These are phyloP conservation scores for Elsinoe australis DNA, from an alignment of 2,329 filamentous ascomycete genomes.

Conservation along the genomic window DNA sequence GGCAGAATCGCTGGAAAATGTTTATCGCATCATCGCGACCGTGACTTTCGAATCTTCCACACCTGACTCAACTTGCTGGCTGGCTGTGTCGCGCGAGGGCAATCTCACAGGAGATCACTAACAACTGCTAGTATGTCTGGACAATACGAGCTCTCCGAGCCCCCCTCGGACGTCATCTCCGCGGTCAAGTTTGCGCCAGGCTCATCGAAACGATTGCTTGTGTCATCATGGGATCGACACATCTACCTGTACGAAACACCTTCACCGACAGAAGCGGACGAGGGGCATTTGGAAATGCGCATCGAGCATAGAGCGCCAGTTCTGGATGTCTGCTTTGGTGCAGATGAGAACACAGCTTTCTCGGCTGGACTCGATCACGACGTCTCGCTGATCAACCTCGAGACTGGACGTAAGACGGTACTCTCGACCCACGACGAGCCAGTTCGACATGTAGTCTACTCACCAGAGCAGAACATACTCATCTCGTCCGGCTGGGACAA, in stretches of 20 bases:
- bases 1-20: neutral
- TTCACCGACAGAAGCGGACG: conserved; percentile 34
- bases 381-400: conserved; percentile 66
- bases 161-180: conserved; percentile 81
- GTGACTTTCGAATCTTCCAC: neutral
- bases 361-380: conserved; percentile 80
- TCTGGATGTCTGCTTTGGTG: conserved; percentile 84
- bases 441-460: conserved; percentile 79
- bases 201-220: conserved; percentile 69
- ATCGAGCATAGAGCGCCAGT: conserved; percentile 79
- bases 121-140: neutral
- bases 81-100: neutral
- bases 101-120: neutral
- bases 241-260: conserved; percentile 81
- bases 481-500: conserved; percentile 91
- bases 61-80: too few species aligned
- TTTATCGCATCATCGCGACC: neutral
- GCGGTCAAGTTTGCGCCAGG: conserved; percentile 75
- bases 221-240: conserved; percentile 89
- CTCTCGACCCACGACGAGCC: conserved; percentile 72
- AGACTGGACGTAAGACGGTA: conserved; percentile 62
- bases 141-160: conserved; percentile 59
- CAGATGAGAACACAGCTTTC: conserved; percentile 74
- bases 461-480: conserved; percentile 66
- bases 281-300: conserved; percentile 59